phyloP scores from a whole-genome alignment of 2,329 filamentous ascomycete species.

The Endocalyx cinctus region DNA sequence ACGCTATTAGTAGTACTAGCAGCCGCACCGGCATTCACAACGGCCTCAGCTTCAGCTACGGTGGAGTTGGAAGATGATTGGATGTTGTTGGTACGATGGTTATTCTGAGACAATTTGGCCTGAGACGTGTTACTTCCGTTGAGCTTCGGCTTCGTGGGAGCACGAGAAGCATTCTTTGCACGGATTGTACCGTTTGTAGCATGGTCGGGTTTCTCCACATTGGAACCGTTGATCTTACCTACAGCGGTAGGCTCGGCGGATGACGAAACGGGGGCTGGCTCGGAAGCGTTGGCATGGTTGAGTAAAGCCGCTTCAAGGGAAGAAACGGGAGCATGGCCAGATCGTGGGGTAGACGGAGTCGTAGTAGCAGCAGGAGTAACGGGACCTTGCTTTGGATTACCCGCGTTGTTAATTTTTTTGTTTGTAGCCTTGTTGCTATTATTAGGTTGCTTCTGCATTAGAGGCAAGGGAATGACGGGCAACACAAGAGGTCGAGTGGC shows the following conservation, averaged over 20 bases:
- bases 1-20: slow-evolving; percentile 7
- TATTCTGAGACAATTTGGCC: not conserved
- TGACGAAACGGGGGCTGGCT: slow-evolving; percentile 14
- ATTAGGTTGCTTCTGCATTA: slow-evolving; percentile 20
- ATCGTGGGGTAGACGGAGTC: slow-evolving; percentile 6
- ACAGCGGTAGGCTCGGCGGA: slow-evolving; percentile 11
- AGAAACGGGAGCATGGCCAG: slow-evolving; percentile 21
- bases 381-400: slow-evolving; percentile 9
- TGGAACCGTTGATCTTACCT: slow-evolving; percentile 17
- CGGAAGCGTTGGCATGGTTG: slow-evolving; percentile 12
- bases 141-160: slow-evolving; percentile 7
- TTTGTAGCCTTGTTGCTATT: no score
- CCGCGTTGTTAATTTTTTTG: slow-evolving; percentile 6
- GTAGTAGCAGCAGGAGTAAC: slow-evolving; percentile 9
- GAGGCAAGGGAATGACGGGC: slow-evolving; percentile 26
- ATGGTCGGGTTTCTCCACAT: slow-evolving; percentile 22
- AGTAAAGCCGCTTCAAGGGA: slow-evolving; percentile 29
- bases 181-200: slow-evolving; percentile 7
- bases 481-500: slow-evolving; percentile 20
- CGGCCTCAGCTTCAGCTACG: not conserved
- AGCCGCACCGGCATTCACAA: not conserved
- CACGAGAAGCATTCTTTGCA: slow-evolving; percentile 5
- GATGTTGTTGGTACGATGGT: no score
- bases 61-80: not conserved
- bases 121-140: slow-evolving; percentile 5